These are phyloP conservation scores for Penicillium olsonii DNA, from an alignment of 2,329 filamentous ascomycete species.

Conservation along the genomic window DNA sequence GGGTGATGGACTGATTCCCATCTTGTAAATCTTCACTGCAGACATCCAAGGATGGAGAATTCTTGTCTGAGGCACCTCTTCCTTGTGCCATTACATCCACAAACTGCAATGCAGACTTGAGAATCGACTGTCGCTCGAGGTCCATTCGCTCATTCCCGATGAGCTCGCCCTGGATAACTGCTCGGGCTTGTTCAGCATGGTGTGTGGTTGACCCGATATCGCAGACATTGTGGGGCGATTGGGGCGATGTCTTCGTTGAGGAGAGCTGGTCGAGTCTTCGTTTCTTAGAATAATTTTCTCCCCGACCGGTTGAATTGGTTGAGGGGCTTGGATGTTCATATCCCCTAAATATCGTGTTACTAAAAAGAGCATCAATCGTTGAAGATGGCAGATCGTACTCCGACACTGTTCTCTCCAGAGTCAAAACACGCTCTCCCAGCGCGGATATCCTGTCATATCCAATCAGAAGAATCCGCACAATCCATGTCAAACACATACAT, in stretches of 20 bases:
- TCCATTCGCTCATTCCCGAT: slow-evolving; percentile 18
- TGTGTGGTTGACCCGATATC: slow-evolving; percentile 19
- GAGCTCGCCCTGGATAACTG: slow-evolving; percentile 27
- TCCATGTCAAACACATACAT: slow-evolving; percentile 20
- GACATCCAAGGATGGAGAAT: not conserved
- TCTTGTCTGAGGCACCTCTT: not conserved
- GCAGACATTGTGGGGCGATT: slow-evolving; percentile 8
- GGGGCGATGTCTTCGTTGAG: not conserved
- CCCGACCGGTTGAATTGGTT: not conserved
- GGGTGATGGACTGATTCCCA: slow-evolving; percentile 10
- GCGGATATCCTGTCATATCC: slow-evolving; percentile 9
- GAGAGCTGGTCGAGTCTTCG: slow-evolving; percentile 7
- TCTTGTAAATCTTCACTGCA: slow-evolving; percentile 3
- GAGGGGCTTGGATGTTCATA: not conserved
- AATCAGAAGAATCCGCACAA: too few species aligned
- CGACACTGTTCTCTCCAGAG: slow-evolving; percentile 14
- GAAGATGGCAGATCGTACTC: not conserved
- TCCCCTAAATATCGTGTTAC: not conserved
- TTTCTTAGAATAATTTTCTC: slow-evolving; percentile 5
- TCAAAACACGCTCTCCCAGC: slow-evolving; percentile 16
- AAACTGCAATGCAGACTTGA: slow-evolving; percentile 24
- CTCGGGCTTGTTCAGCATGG: slow-evolving; percentile 26
- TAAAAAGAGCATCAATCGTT: not conserved
- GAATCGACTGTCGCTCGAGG: slow-evolving; percentile 19
- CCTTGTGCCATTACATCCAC: slow-evolving; percentile 19